Evolutionary conservation across 139 green algal species (phyloP).

Genomic region (Eudorina sp.): DNA sequence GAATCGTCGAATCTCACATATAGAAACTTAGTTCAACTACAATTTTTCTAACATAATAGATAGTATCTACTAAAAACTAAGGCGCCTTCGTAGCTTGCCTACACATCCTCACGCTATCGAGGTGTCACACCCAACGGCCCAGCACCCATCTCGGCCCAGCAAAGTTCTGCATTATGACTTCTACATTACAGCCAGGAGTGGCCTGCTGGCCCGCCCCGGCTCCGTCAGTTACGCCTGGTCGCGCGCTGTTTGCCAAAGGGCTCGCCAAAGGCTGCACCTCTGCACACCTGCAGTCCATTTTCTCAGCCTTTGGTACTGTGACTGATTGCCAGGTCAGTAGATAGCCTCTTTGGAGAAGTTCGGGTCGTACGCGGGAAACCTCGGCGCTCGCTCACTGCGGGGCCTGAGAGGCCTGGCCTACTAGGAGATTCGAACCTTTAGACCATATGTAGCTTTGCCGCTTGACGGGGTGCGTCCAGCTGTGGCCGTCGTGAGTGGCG

Average conservation of each 20-base stretch:
- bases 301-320: conserved; percentile 36
- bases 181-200: background rate
- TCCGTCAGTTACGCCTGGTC: conserved; percentile 2
- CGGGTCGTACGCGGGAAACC: conserved; percentile 25
- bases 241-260: conserved; percentile 34
- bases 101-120: conserved; percentile 28
- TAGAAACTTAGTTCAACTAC: background rate
- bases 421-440: background rate
- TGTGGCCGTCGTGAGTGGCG: conserved; percentile 25
- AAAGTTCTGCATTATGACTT: conserved; percentile 23
- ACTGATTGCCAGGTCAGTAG: conserved; percentile 39
- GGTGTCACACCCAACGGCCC: background rate
- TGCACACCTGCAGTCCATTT: conserved; percentile 41
- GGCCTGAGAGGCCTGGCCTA: background rate
- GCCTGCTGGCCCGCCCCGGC: conserved; percentile 24
- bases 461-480: background rate
- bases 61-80: background rate
- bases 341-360: background rate
- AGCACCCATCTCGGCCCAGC: conserved; percentile 15
- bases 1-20: conserved; percentile 3
- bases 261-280: conserved; percentile 44
- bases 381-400: background rate
- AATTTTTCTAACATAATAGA: conserved; percentile 1
- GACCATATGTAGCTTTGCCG: background rate
- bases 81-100: background rate